Evolutionary conservation across 2,329 filamentous ascomycete species (phyloP).

Genomic region (Colletotrichum endophyticum): DNA sequence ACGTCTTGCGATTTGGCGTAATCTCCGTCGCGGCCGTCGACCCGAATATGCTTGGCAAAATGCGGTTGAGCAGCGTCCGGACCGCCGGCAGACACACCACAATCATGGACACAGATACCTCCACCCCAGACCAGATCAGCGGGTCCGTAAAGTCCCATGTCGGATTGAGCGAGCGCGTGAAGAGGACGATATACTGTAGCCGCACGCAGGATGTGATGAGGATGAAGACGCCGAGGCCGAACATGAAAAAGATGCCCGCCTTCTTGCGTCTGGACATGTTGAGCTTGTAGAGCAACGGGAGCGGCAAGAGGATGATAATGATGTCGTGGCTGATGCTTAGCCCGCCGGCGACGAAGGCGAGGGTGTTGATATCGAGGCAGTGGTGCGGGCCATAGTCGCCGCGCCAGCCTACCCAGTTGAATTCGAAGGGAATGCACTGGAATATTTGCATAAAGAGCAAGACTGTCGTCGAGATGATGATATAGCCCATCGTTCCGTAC

Average conservation of each 20-base stretch:
- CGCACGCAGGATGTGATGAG: conserved; percentile 38
- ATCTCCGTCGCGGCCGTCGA: neutral
- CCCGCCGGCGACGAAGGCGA: conserved; percentile 32
- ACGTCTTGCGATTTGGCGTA: neutral
- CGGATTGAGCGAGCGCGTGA: conserved; percentile 39
- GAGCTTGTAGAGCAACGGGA: conserved; percentile 35
- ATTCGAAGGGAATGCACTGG: conserved; percentile 37
- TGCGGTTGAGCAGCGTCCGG: conserved; percentile 30
- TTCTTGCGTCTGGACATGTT: conserved; percentile 29
- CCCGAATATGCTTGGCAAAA: conserved; percentile 8
- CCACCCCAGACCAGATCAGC: conserved; percentile 48
- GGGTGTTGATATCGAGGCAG: conserved; percentile 36
- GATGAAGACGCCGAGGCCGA: conserved; percentile 41
- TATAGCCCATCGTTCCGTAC: conserved; percentile 27
- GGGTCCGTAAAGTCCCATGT: conserved; percentile 46
- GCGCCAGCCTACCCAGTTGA: conserved; percentile 37
- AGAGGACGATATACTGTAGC: conserved; percentile 36
- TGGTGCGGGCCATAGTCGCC: conserved; percentile 26
- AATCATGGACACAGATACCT: conserved; percentile 46
- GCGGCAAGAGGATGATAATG: conserved; percentile 36
- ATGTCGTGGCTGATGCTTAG: conserved; percentile 39
- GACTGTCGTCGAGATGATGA: conserved; percentile 28
- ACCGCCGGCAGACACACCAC: conserved; percentile 46
- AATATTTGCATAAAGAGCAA: conserved; percentile 39
- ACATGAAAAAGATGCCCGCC: conserved; percentile 37